Base-by-base conservation (phyloP, 495 filamentous ascomycete species). In the Physcia stellaris region DNA sequence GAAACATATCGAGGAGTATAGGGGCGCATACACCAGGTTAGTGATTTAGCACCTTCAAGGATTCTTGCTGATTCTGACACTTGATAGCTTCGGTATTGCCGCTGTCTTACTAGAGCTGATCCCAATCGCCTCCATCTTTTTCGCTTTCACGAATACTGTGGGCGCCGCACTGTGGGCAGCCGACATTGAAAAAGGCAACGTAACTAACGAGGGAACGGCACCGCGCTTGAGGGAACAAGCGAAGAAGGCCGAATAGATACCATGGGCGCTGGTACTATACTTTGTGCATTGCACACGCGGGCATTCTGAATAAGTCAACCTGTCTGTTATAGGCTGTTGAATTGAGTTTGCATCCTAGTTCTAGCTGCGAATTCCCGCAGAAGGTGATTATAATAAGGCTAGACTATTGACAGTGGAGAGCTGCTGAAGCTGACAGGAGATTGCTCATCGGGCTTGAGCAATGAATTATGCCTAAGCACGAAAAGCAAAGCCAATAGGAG, bases 161-260 rank as follows among this genome's bases (percentile, higher is more conserved):
- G 90, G 88, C 1, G 90, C 90, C 18, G 90, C 86, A 15, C 63
- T 98, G 20, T 98, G 86, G 86, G 87, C 90, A 16, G 79, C 84
- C 5, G 88, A 95, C 61, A 71, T 95, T 38, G 90, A 96, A 59
- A 67, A 70, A 42, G 69, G 41, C 5, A 38, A 55, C 48, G 41
- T 50, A 40, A 39, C 45, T 41, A 37, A 51, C 45, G 33, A 49
- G 27, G 40, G 59, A 23, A 77, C 71, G 7, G 68, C 68, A 15
- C 70, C 72, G 1, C 62, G 53, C 4, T 49, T 78, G 37, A 61
- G 61, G 34, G 71, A 73, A 32, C 53, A 69, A 40, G 66, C 63
- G 12, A 70, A 67, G 53, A 74, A 71, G 45, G 66, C 63, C 20
- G 60, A 75, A 50, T 74, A 53, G n/a, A n/a, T n/a, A n/a, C n/a